Percentiles rank a stretch among this genome's conserved stretches.
Evolutionary conservation across 2,329 filamentous ascomycete species (phyloP).

Genomic region (Exophiala phaeomuriformis): DNA sequence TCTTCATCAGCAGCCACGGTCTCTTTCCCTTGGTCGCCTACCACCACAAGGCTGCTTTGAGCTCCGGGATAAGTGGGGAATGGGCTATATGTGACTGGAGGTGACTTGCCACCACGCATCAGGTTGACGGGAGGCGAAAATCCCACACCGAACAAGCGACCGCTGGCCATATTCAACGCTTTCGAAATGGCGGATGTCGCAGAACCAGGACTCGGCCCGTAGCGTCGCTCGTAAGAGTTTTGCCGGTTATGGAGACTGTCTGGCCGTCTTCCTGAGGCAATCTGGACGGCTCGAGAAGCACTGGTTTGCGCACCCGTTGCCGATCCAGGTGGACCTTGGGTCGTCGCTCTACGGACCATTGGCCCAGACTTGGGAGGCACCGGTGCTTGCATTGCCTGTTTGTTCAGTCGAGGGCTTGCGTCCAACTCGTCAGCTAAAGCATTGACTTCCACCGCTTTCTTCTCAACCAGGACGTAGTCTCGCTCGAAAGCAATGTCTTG

Average conservation of each 20-base stretch:
- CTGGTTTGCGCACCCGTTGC: conserved; percentile 62
- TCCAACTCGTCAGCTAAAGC: conserved; percentile 93
- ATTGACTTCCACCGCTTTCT: conserved; percentile 91
- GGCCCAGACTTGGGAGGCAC: conserved; percentile 52
- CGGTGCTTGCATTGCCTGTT: conserved; percentile 39
- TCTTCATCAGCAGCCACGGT: conserved; percentile 65
- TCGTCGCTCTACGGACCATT: conserved; percentile 68
- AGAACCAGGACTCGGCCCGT: conserved; percentile 64
- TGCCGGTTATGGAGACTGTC: conserved; percentile 61
- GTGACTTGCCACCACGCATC: conserved; percentile 41
- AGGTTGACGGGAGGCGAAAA: conserved; percentile 44
- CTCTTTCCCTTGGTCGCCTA: conserved; percentile 56
- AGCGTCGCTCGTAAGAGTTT: conserved; percentile 74
- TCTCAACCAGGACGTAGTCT: conserved; percentile 94
- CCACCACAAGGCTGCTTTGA: conserved; percentile 59
- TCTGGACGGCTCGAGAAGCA: conserved; percentile 67
- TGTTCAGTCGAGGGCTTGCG: conserved; percentile 63
- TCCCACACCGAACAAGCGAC: conserved; percentile 45
- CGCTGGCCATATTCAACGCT: conserved; percentile 87
- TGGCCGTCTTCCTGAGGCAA: conserved; percentile 59
- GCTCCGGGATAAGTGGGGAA: conserved; percentile 79
- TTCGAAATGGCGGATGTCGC: conserved; percentile 89
- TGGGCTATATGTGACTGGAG: conserved; percentile 50
- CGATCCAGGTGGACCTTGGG: conserved; percentile 64
- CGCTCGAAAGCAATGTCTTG: conserved; percentile 86